A percentile compares a stretch with the other conserved stretches of the same genome.
Evolutionary conservation across 23 red algal genomes (phyloP).

Genomic region (Gracilaria caudata): DNA sequence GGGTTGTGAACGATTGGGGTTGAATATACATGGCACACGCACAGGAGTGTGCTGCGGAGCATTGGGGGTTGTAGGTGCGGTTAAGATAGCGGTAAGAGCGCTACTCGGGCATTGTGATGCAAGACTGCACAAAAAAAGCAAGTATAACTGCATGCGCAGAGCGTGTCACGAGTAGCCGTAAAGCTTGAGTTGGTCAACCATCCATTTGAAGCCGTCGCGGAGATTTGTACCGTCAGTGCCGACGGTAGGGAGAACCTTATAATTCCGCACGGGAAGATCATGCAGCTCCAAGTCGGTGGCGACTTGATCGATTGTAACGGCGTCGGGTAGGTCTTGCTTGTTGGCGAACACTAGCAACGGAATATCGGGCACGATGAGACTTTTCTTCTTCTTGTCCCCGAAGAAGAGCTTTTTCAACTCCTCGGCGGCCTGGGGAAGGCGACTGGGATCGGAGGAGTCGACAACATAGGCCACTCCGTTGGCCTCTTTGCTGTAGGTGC

Average conservation of each 20-base stretch:
- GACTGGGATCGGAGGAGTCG: slow-evolving; percentile 75
- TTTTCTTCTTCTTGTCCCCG: slow-evolving; percentile 80
- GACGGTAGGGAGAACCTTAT: slow-evolving; percentile 68
- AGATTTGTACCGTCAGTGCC: slow-evolving; percentile 60
- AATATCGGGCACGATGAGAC: slow-evolving; percentile 74
- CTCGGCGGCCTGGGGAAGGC: slow-evolving; percentile 75
- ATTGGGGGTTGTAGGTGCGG: slow-evolving; percentile 9
- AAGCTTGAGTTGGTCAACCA: slow-evolving; percentile 70
- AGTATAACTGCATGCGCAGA: background rate
- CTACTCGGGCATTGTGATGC: background rate
- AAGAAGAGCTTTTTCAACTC: slow-evolving; percentile 92
- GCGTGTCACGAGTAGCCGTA: slow-evolving; percentile 59
- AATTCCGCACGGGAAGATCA: slow-evolving; percentile 69
- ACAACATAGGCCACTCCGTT: slow-evolving; percentile 95
- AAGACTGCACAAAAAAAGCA: background rate
- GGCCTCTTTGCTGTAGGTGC: slow-evolving; percentile 91
- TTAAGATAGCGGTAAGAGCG: slow-evolving; percentile 7
- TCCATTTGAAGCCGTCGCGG: slow-evolving; percentile 71
- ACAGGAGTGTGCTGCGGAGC: background rate
- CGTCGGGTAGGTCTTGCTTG: slow-evolving; percentile 83
- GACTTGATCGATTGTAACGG: slow-evolving; percentile 45
- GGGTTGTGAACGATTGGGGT: background rate
- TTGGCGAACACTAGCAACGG: slow-evolving; percentile 89
- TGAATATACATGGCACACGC: background rate
- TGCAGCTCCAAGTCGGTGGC: slow-evolving; percentile 72